phyloP scores from a whole-genome alignment of 768 basidiomycete species.

The Serendipita vermifera region DNA sequence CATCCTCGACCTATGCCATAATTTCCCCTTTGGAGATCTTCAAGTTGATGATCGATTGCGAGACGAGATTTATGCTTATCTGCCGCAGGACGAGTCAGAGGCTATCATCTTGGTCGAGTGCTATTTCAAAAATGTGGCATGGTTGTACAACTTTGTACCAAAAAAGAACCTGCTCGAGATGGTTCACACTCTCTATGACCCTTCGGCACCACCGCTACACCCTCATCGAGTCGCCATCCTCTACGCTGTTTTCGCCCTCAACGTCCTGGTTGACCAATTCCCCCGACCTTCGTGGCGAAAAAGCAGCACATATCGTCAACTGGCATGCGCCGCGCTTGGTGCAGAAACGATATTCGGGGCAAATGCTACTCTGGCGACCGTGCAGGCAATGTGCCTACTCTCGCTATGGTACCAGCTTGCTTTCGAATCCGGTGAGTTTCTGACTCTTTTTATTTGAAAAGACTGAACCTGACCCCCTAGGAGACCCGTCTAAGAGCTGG shows the following conservation, averaged over 20 bases:
- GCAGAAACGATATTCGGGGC: background rate
- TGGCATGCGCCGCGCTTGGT: background rate
- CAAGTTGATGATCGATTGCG: background rate
- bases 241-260: background rate
- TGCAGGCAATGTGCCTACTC: background rate
- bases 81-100: background rate
- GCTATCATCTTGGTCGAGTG: background rate
- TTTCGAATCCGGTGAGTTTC: background rate
- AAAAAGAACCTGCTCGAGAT: background rate
- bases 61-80: background rate
- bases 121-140: background rate
- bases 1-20: background rate
- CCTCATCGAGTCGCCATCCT: background rate
- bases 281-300: background rate
- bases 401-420: conserved; percentile 2
- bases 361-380: background rate
- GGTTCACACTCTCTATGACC: background rate
- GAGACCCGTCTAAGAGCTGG: background rate
- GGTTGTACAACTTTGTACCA: conserved; percentile 2
- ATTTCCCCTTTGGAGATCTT: background rate
- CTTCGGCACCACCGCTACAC: background rate
- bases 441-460: background rate
- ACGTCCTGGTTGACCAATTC: background rate
- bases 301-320: background rate
- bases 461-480: background rate